Percentiles rank a stretch among this genome's conserved stretches.
Conservation (phyloP, 2,329 filamentous ascomycete species). For the Ophiostoma angusticollis region DNA sequence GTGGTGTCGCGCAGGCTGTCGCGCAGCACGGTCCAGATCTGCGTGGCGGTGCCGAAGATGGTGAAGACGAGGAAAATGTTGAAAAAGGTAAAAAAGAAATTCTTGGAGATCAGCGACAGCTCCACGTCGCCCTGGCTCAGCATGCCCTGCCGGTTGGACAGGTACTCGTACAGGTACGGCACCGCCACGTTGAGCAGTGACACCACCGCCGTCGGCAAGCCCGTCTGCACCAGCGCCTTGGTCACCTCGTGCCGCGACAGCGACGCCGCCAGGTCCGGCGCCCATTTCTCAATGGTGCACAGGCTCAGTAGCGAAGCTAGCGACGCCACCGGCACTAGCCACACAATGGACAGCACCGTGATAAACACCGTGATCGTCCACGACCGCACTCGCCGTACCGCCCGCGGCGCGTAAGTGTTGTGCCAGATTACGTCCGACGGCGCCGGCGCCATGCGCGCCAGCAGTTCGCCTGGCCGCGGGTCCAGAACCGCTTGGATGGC, state of each 20-base stretch:
- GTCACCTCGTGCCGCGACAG: constrained; percentile 57
- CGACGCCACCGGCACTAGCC: constrained; percentile 69
- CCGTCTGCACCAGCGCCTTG: constrained; percentile 70
- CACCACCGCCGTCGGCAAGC: constrained; percentile 71
- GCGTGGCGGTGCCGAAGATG: constrained; percentile 67
- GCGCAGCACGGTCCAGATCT: constrained; percentile 56
- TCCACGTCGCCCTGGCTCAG: constrained; percentile 91
- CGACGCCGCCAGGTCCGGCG: constrained; percentile 55
- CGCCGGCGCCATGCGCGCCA: constrained; percentile 76
- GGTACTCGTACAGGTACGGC: constrained; percentile 87
- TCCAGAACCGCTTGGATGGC: constrained; percentile 90
- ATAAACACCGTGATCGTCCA: constrained; percentile 82
- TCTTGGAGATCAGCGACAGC: constrained; percentile 90
- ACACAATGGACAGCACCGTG: constrained; percentile 70
- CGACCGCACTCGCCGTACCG: constrained; percentile 59
- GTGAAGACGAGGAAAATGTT: constrained; percentile 97
- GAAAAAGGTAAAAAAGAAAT: constrained; percentile 99
- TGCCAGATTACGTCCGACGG: constrained; percentile 90
- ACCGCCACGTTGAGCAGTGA: constrained; percentile 82
- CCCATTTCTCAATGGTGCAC: constrained; percentile 62
- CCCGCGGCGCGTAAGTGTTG: constrained; percentile 75
- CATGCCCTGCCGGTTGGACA: constrained; percentile 86
- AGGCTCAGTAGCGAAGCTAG: constrained; percentile 70
- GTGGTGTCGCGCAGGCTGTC: constrained; percentile 69
- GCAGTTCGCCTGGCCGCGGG: constrained; percentile 70